Evolutionary conservation across 192 early-diverging fungal species (phyloP), one percentile per base, ranked within the genome.

Genomic region (Fimicolochytrium jonesii): DNA sequence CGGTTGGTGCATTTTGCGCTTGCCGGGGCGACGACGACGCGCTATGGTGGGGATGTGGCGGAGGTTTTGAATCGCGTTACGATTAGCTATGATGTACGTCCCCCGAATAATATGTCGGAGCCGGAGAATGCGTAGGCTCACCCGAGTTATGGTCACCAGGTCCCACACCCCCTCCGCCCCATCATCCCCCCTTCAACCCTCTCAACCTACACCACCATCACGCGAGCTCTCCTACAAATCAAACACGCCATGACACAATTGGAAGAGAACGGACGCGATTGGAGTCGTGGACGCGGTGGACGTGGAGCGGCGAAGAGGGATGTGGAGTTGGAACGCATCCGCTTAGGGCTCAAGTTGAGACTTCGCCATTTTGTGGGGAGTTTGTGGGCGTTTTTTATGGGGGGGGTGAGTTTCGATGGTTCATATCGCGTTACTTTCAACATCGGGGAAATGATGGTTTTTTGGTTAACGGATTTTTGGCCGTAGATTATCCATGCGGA

Each of bases 401-500:
- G 57, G 26, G 57, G 23, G 25, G 57, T 59, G 28, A 45, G 57
- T 23, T n/a, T n/a, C n/a, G n/a, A n/a, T n/a, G n/a, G n/a, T n/a
- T n/a, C n/a, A n/a, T n/a, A n/a, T n/a, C n/a, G n/a, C n/a, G n/a
- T n/a, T n/a, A n/a, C n/a, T n/a, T n/a, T n/a, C n/a, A n/a, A n/a
- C n/a, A n/a, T n/a, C n/a, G n/a, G n/a, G n/a, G n/a, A n/a, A n/a
- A n/a, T n/a, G n/a, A n/a, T n/a, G n/a, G n/a, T n/a, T n/a, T n/a
- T n/a, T n/a, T n/a, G n/a, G n/a, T n/a, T n/a, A n/a, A n/a, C n/a
- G 15, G 20, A 28, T 22, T 30, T 50, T 5, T 20, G 9, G 20
- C 6, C 3, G n/a, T 33, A 64, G 62, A 52, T 64, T 15, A 64
- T 64, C 32, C 49, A 64, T 42, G 50, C 52, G 2, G 62, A 64